Conservation (phyloP, 768 basidiomycete genomes). For the Rhodotorula paludigena region DNA sequence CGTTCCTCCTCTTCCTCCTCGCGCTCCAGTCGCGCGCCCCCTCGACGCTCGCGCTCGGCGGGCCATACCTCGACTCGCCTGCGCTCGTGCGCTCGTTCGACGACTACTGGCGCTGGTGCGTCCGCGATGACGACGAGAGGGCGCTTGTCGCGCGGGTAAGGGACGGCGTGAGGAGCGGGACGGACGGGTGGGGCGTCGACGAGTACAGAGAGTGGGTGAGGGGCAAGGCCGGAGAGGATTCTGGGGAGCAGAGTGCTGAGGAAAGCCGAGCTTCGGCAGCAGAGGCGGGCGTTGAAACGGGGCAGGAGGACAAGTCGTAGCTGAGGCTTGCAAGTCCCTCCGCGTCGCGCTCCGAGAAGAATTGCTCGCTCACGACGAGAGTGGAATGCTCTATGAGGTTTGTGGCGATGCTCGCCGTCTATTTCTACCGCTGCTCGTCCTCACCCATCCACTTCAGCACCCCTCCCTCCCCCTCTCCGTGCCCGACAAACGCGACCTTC, state of each 20-base stretch:
- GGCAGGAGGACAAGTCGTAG: background rate
- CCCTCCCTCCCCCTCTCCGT: conserved; percentile 11
- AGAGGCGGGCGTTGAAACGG: no score
- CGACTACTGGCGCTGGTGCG: conserved; percentile 31
- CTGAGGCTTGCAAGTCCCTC: no score
- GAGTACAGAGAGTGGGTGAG: conserved; percentile 18
- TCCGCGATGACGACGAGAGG: conserved; percentile 24
- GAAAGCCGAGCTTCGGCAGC: no score
- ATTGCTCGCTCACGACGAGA: no score
- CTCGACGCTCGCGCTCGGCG: conserved; percentile 47
- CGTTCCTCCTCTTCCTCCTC: conserved; percentile 63
- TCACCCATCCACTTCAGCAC: conserved; percentile 16
- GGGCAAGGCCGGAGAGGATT: conserved; percentile 5
- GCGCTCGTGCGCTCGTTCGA: conserved; percentile 18
- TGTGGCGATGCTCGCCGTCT: background rate
- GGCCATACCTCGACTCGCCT: conserved; percentile 4
- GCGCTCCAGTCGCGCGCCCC: conserved; percentile 40
- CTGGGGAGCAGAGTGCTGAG: no score
- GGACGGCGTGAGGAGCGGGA: background rate
- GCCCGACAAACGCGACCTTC: conserved; percentile 15
- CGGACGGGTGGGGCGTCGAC: conserved; percentile 7
- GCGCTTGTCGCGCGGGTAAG: conserved; percentile 1
- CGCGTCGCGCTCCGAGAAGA: no score
- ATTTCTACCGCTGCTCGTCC: background rate
- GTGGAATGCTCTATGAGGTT: background rate